Conservation (phyloP, 441 rosid genomes). For the Isatis lusitanica region DNA sequence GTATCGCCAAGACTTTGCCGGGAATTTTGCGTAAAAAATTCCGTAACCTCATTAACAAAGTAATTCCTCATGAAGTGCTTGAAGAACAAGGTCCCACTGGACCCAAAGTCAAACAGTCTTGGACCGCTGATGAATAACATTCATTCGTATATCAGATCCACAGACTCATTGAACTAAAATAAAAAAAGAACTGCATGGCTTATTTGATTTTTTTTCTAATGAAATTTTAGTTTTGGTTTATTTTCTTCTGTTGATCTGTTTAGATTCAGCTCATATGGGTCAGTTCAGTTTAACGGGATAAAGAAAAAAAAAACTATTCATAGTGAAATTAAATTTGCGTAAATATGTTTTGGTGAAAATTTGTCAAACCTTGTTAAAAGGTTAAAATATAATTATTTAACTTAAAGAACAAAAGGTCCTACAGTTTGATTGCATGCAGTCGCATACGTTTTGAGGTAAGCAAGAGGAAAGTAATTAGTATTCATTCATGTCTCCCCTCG, state of each 20-base stretch:
- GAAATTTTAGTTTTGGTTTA: no score
- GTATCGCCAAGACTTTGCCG: constrained; percentile 55
- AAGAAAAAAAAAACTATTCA: not conserved
- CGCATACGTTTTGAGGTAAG: not conserved
- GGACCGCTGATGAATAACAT: constrained; percentile 59
- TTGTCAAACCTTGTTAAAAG: no score
- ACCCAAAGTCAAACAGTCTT: constrained; percentile 65
- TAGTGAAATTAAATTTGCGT: not conserved
- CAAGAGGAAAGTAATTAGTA: not conserved
- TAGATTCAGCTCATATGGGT: not conserved
- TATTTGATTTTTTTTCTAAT: not conserved
- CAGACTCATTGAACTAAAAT: not conserved
- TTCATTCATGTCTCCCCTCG: no score
- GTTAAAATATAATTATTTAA: not conserved
- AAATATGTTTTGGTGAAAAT: not conserved
- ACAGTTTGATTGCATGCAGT: not conserved
- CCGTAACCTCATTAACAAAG: constrained; percentile 41
- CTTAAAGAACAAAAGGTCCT: not conserved
- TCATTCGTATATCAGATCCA: not conserved
- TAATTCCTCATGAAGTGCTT: constrained; percentile 57
- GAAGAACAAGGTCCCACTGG: constrained; percentile 87
- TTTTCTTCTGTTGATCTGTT: not conserved
- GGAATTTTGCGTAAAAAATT: constrained; percentile 47
- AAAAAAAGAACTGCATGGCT: not conserved
- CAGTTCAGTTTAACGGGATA: not conserved